A percentile compares a stretch with the other conserved stretches of the same genome.
phyloP scores from a whole-genome alignment of 768 basidiomycete species.

The Cystofilobasidium macerans region DNA sequence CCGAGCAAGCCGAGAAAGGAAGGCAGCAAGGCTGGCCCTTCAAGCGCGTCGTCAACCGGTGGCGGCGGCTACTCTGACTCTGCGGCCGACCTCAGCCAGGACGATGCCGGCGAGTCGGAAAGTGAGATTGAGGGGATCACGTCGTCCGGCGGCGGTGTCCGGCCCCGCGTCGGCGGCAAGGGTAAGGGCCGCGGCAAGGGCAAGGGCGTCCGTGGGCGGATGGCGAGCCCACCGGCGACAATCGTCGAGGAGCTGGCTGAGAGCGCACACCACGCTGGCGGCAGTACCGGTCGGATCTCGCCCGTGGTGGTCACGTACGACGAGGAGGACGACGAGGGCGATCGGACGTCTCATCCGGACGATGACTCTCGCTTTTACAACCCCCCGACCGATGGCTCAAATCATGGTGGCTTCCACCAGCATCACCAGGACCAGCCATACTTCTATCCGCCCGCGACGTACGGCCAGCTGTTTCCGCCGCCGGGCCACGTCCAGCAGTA shows the following conservation, averaged over 20 bases:
- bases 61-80: not conserved
- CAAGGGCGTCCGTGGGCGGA: not conserved
- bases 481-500: not conserved
- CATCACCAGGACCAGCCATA: not conserved
- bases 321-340: not conserved
- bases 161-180: not conserved
- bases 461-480: not conserved
- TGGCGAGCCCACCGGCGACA: slow-evolving; percentile 1
- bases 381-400: not conserved
- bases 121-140: slow-evolving; percentile 1
- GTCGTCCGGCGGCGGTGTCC: not conserved
- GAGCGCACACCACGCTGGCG: not conserved
- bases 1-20: not conserved
- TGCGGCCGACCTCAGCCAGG: not conserved
- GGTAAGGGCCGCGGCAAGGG: slow-evolving; percentile 3
- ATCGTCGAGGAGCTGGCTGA: not conserved
- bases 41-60: not conserved
- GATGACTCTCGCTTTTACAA: not conserved
- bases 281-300: not conserved
- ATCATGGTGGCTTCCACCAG: not conserved
- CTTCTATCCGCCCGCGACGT: not conserved
- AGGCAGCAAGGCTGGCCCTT: not conserved
- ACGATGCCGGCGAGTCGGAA: not conserved
- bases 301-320: too few species aligned
- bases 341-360: too few species aligned